These are phyloP conservation scores for Ceratobasidium sp. DNA, from an alignment of 1,284 basidiomycete genomes.

Conservation along the genomic window DNA sequence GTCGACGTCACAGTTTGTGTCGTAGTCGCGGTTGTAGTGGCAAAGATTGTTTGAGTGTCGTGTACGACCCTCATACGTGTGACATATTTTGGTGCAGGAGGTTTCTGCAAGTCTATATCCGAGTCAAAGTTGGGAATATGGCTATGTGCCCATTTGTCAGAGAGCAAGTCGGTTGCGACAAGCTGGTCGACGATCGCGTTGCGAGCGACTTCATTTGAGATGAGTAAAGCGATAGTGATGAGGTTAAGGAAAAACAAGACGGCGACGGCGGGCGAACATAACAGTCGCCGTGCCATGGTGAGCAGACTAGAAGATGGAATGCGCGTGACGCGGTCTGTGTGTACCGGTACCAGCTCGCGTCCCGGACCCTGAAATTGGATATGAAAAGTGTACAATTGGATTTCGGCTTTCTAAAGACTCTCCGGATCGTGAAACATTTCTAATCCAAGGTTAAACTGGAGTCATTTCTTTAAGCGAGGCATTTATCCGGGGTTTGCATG, in stretches of 20 bases:
- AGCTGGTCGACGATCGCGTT: constrained; percentile 40
- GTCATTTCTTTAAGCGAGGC: constrained; percentile 20
- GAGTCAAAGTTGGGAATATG: constrained; percentile 27
- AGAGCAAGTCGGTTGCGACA: constrained; percentile 22
- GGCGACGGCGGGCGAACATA: constrained; percentile 35
- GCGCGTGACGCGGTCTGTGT: too few relatives aligned
- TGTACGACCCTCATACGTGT: constrained; percentile 46
- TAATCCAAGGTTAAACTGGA: neutral
- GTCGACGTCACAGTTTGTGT: constrained; percentile 40
- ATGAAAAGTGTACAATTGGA: neutral
- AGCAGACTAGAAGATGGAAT: too few relatives aligned
- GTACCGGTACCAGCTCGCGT: neutral
- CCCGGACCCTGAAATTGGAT: constrained; percentile 19
- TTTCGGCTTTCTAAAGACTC: neutral
- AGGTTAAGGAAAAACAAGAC: constrained; percentile 28
- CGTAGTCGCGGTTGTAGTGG: constrained; percentile 42
- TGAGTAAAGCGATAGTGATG: constrained; percentile 30
- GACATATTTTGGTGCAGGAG: constrained; percentile 40
- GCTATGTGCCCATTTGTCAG: constrained; percentile 12
- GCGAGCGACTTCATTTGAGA: constrained; percentile 40
- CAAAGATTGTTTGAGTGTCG: constrained; percentile 24
- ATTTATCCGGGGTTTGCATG: neutral
- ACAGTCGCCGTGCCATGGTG: constrained; percentile 33
- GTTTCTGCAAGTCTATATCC: constrained; percentile 35
- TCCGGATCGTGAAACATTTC: neutral